Evolutionary conservation across 805 yeast species (phyloP), one percentile per base, ranked within the genome.

Genomic region (baker's yeast (Saccharomyces cerevisiae)): DNA sequence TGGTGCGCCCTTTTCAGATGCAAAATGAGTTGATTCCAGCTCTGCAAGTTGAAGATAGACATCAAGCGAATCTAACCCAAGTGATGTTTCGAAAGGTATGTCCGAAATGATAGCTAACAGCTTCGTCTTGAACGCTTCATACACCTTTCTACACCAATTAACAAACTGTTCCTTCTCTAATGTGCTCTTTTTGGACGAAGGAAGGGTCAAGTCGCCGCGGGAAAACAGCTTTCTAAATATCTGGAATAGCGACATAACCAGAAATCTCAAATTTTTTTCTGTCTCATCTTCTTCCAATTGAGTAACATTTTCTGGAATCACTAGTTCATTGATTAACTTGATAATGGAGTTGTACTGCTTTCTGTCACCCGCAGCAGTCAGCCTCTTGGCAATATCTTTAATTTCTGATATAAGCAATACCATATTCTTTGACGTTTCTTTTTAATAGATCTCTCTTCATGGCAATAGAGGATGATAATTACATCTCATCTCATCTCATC

Each of bases 61-160:
- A 62, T 85, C 87, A 66, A 65, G 77, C 58, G 72, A 80, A 79
- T 68, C 87, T 62, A 55, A 80, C 66, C 77, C 71, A 59, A 74
- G 67, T 6, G 83, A 80, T 43, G 74, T 75, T 32, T 78, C 75
- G 21, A 74, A 66, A 2, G 71, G 62, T 2, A 70, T 59, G n/a
- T 67, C 59, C 2, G 68, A 68, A 59, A 85, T 68, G 50, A 79
- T 67, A 14, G 68, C 65, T 27, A 78, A 64, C 26, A 86, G 56
- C 31, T 70, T 64, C 3, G 61, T 60, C 61, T 84, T 82, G 70
- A 73, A 87, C 24, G 72, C 69, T 41, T 77, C 77, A 70, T 87
- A 87, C 53, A 79, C 76, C 50, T 79, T 76, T 53, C 74, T 73
- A 41, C 88, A 67, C 92, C 96, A 87, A 59, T 76, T 74, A 32